phyloP scores from a whole-genome alignment of 768 basidiomycete genomes.

The Lentinus brumalis region DNA sequence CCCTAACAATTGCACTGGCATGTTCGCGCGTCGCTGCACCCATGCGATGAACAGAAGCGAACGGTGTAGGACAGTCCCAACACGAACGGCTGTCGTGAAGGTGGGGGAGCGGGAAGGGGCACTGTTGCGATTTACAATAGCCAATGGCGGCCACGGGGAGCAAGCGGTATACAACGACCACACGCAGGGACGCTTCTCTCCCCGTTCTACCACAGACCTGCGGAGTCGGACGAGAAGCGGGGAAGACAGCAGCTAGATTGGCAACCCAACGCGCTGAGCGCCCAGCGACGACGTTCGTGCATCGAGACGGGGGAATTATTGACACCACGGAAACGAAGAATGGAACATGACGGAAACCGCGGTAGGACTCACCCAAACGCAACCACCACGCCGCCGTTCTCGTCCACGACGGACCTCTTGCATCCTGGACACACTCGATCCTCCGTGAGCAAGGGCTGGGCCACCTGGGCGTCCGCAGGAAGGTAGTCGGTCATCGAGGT shows the following conservation, averaged over 20 bases:
- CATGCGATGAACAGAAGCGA: too few species aligned
- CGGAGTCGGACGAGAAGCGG: neutral
- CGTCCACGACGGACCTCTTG: constrained; percentile 76
- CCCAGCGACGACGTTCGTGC: neutral
- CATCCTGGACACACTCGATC: constrained; percentile 81
- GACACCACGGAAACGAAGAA: neutral
- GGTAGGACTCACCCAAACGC: constrained; percentile 81
- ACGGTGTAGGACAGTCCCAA: too few species aligned
- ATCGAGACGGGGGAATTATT: neutral
- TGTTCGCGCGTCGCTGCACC: too few species aligned
- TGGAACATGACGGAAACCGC: constrained; percentile 8
- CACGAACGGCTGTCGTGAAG: too few species aligned
- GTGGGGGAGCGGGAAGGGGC: too few species aligned
- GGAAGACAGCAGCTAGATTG: neutral
- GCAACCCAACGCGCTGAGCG: neutral
- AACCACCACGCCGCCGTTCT: constrained; percentile 86
- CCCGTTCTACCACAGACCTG: too few species aligned
- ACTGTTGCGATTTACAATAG: too few species aligned
- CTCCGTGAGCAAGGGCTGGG: constrained; percentile 33
- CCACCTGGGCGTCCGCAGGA: constrained; percentile 15
- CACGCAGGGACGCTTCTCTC: too few species aligned
- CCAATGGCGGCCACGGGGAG: too few species aligned
- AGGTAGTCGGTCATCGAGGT: constrained; percentile 14
- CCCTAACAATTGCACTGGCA: too few species aligned
- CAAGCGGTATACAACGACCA: too few species aligned